Evolutionary conservation across 2,329 filamentous ascomycete species (phyloP).

Genomic region (Cercospora sp.): DNA sequence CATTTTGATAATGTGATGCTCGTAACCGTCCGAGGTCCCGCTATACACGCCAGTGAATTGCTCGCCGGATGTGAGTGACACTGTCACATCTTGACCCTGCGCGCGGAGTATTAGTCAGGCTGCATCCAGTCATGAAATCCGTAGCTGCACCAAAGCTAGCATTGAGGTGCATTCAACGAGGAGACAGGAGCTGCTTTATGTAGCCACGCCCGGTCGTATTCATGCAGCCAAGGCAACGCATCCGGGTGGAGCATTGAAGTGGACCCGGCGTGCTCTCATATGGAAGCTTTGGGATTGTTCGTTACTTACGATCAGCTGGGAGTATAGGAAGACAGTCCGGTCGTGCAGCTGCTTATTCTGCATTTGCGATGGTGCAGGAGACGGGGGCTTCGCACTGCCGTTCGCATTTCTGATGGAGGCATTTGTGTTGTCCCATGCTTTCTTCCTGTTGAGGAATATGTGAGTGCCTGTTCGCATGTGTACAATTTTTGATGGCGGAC

Average conservation of each 20-base stretch:
- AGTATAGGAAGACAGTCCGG: conserved; percentile 59
- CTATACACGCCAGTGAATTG: conserved; percentile 63
- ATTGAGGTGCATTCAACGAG: background rate
- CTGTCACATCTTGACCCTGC: conserved; percentile 57
- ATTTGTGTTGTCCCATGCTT: conserved; percentile 15
- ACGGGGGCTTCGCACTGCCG: conserved; percentile 48
- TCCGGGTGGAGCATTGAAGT: background rate
- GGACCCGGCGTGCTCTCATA: background rate
- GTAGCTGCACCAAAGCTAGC: background rate
- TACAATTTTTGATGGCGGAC: background rate
- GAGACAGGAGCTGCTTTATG: background rate
- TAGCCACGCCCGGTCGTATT: background rate
- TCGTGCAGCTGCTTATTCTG: conserved; percentile 56
- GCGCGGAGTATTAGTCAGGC: background rate
- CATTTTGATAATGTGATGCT: conserved; percentile 65
- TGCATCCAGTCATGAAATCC: background rate
- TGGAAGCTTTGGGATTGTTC: conserved; percentile 35
- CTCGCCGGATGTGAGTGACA: conserved; percentile 62
- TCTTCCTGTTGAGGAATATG: conserved; percentile 6
- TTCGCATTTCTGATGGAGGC: conserved; percentile 44
- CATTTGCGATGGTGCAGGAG: conserved; percentile 24
- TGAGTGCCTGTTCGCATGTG: background rate
- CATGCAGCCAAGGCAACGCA: background rate
- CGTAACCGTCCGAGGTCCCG: conserved; percentile 51
- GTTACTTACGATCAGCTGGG: conserved; percentile 60